Conservation (phyloP, 257 asterid genomes). For the Jacaranda mimosifolia region DNA sequence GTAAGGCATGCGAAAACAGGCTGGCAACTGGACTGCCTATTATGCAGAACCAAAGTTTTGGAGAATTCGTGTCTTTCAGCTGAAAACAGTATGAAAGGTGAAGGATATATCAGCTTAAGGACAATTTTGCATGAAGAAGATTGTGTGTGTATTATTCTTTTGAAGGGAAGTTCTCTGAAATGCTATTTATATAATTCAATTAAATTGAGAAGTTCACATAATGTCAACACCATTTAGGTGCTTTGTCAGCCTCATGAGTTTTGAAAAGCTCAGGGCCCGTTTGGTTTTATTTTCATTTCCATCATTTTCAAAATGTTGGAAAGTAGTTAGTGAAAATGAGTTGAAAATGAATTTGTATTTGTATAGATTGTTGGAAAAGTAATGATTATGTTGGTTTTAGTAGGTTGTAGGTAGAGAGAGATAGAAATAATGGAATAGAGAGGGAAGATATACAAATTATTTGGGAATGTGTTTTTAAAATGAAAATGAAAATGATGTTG, state of each 20-base stretch:
- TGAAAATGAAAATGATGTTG: too few relatives aligned
- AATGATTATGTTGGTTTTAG: too few relatives aligned
- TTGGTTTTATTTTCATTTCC: too few relatives aligned
- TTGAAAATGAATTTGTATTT: too few relatives aligned
- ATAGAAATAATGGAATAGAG: too few relatives aligned
- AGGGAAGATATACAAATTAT: too few relatives aligned
- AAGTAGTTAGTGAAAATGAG: too few relatives aligned
- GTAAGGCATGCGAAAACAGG: not conserved
- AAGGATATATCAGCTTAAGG: slow-evolving; percentile 8
- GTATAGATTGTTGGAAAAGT: too few relatives aligned
- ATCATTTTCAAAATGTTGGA: too few relatives aligned
- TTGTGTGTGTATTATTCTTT: not conserved
- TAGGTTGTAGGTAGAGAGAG: too few relatives aligned
- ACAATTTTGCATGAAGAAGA: not conserved
- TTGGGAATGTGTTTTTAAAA: too few relatives aligned
- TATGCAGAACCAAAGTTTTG: not conserved
- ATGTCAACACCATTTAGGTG: not conserved
- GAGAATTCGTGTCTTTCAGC: slow-evolving; percentile 19
- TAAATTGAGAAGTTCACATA: not conserved
- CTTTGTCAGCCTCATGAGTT: slow-evolving; percentile 2
- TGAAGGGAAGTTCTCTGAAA: not conserved
- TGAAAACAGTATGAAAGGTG: slow-evolving; percentile 20
- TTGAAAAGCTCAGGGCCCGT: too few relatives aligned
- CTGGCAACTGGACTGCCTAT: not conserved
- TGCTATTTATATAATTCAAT: not conserved